These are phyloP conservation scores for Stropharia rugosoannulata DNA, from an alignment of 768 basidiomycete species.

Conservation along the genomic window DNA sequence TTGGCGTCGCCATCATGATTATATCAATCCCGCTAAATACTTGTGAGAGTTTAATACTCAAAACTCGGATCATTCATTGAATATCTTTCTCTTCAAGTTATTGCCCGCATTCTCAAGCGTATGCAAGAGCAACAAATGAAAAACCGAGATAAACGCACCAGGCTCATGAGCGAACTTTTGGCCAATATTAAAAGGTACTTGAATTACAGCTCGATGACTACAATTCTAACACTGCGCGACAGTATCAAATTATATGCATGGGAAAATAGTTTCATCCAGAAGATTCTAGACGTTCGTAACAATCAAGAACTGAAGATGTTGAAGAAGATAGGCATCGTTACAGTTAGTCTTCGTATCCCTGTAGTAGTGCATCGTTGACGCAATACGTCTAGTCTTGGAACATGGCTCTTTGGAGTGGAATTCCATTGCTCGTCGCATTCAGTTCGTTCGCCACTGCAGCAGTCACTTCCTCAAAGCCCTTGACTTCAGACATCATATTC, in stretches of 20 bases:
- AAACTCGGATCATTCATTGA: not conserved
- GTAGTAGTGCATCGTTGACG: not conserved
- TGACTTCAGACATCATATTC: conserved; percentile 93
- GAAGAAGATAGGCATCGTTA: conserved; percentile 75
- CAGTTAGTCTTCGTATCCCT: conserved; percentile 38
- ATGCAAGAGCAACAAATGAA: conserved; percentile 94
- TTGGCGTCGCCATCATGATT: conserved; percentile 89
- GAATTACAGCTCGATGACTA: not conserved
- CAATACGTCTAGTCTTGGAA: conserved; percentile 47
- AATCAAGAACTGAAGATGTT: conserved; percentile 81
- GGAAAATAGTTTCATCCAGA: conserved; percentile 88
- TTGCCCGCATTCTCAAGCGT: conserved; percentile 67
- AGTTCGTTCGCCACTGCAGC: conserved; percentile 81
- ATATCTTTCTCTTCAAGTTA: conserved; percentile 28
- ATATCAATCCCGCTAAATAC: conserved; percentile 77
- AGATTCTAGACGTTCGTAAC: conserved; percentile 78
- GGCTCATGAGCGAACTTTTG: conserved; percentile 92
- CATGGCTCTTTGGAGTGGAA: conserved; percentile 63
- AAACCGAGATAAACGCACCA: conserved; percentile 79
- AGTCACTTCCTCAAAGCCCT: conserved; percentile 53
- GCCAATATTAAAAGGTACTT: conserved; percentile 81
- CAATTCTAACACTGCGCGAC: not conserved
- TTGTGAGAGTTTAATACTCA: conserved; percentile 24
- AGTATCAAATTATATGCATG: conserved; percentile 93
- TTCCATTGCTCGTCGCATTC: conserved; percentile 76